A percentile compares a stretch with the other conserved stretches of the same genome.
Conservation (phyloP, 148 eudicot species). For the Limonium bicolor region DNA sequence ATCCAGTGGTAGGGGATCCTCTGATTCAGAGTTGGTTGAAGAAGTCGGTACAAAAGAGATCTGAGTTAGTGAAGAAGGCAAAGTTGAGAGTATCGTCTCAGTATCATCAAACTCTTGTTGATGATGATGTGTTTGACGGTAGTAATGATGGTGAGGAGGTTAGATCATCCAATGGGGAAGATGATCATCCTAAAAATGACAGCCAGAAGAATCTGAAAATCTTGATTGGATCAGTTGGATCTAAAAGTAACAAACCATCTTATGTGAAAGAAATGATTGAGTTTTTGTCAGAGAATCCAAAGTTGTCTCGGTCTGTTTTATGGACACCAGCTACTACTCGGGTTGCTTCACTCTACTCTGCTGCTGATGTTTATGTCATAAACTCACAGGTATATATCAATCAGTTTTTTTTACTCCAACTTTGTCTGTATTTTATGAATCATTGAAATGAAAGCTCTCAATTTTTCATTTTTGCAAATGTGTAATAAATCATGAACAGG, state of each 20-base stretch:
- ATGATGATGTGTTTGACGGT: not conserved
- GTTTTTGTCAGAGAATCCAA: slow-evolving; percentile 43
- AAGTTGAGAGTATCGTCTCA: slow-evolving; percentile 29
- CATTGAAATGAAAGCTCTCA: no score
- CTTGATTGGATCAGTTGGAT: slow-evolving; percentile 94
- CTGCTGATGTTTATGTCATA: slow-evolving; percentile 86
- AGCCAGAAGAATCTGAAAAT: slow-evolving; percentile 51
- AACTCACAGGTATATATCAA: slow-evolving; percentile 95
- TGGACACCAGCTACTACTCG: slow-evolving; percentile 92
- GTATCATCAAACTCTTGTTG: slow-evolving; percentile 1
- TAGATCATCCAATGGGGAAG: slow-evolving; percentile 2
- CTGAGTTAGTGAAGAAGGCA: slow-evolving; percentile 15
- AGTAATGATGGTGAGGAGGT: not conserved
- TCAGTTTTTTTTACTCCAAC: no score
- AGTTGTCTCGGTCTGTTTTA: slow-evolving; percentile 53
- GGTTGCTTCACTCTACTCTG: slow-evolving; percentile 90
- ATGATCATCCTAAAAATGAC: slow-evolving; percentile 14
- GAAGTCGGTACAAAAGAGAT: slow-evolving; percentile 7
- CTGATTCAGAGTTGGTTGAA: slow-evolving; percentile 7
- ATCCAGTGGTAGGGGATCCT: slow-evolving; percentile 13
- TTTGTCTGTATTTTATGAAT: no score
- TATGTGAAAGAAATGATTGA: slow-evolving; percentile 71
- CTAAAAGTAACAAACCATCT: slow-evolving; percentile 80
- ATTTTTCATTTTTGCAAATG: not conserved
- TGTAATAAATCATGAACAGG: slow-evolving; percentile 25